Percentiles rank a stretch among this genome's conserved stretches.
These are phyloP conservation scores for Aristolochia contorta DNA, from an alignment of 164 flowering plant genomes.

Conservation along the genomic window DNA sequence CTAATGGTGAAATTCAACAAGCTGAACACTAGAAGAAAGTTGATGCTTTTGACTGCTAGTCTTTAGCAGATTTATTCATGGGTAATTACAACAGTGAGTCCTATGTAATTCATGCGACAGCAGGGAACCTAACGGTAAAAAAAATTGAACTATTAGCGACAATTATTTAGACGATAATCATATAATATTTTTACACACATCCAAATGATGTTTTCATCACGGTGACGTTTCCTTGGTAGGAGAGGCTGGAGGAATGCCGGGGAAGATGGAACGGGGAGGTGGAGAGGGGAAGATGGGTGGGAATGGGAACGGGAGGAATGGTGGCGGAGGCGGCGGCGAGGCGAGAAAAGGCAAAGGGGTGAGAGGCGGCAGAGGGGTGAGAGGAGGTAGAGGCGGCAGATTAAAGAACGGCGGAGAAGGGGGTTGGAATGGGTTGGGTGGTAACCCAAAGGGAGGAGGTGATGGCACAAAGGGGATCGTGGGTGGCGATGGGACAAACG, in stretches of 20 bases:
- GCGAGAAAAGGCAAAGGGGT: conserved; percentile 16
- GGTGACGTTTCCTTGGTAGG: conserved; percentile 3
- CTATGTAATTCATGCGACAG: too few species aligned
- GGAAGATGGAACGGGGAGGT: conserved; percentile 31
- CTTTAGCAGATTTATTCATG: too few species aligned
- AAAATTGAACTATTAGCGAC: neutral
- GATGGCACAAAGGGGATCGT: neutral
- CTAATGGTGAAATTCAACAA: too few species aligned
- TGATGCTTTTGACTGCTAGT: too few species aligned
- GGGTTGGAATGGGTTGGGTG: conserved; percentile 26
- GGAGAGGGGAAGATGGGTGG: conserved; percentile 24
- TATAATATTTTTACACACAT: neutral
- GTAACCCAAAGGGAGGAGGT: conserved; percentile 9
- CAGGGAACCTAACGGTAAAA: too few species aligned
- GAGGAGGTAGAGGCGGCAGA: neutral
- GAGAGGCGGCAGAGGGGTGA: conserved; percentile 1
- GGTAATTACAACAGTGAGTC: too few species aligned
- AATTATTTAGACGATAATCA: neutral
- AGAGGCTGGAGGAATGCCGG: conserved; percentile 47
- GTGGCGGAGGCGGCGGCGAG: conserved; percentile 2
- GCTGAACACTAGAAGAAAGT: too few species aligned
- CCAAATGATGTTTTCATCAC: neutral
- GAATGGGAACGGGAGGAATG: conserved; percentile 2
- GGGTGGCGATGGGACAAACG: too few species aligned
- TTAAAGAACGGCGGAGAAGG: conserved; percentile 12